phyloP scores from a whole-genome alignment of 768 basidiomycete species.

The Hericium coralloides region DNA sequence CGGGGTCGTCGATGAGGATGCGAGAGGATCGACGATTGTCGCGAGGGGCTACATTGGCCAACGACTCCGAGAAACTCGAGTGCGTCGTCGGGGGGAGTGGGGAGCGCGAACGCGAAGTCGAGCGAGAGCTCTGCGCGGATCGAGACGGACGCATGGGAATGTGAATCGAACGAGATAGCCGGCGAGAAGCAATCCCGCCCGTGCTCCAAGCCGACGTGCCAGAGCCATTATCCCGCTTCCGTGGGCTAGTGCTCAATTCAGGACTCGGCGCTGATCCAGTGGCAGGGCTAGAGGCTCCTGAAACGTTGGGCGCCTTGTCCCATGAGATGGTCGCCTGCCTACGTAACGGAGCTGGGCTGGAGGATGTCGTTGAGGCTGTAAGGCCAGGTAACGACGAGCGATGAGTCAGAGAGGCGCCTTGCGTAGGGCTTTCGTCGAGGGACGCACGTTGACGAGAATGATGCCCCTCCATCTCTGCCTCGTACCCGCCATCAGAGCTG shows the following conservation, averaged over 20 bases:
- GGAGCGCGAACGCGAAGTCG: conserved; percentile 90
- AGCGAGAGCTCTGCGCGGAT: conserved; percentile 83
- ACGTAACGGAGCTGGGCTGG: conserved; percentile 62
- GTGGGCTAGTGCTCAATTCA: conserved; percentile 50
- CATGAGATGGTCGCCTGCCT: conserved; percentile 58
- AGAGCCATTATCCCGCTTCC: conserved; percentile 42
- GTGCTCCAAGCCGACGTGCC: conserved; percentile 10
- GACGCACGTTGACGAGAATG: conserved; percentile 71
- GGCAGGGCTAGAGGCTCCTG: conserved; percentile 18
- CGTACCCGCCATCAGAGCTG: conserved; percentile 77
- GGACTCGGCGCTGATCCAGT: conserved; percentile 23
- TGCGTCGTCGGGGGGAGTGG: conserved; percentile 74
- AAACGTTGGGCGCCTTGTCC: conserved; percentile 58
- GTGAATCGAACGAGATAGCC: conserved; percentile 80
- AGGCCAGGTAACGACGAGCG: conserved; percentile 46
- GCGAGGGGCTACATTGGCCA: conserved; percentile 21
- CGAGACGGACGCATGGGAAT: conserved; percentile 56
- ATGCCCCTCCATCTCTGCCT: conserved; percentile 59
- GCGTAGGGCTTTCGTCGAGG: conserved; percentile 32
- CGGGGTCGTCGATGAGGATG: conserved; percentile 74
- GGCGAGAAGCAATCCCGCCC: conserved; percentile 49
- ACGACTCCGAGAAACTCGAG: conserved; percentile 50
- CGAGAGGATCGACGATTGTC: conserved; percentile 72
- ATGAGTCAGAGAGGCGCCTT: conserved; percentile 39
- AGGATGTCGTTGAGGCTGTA: conserved; percentile 57